Conservation (phyloP, 495 filamentous ascomycete genomes). For the Hypoxylon lienhwacheense region DNA sequence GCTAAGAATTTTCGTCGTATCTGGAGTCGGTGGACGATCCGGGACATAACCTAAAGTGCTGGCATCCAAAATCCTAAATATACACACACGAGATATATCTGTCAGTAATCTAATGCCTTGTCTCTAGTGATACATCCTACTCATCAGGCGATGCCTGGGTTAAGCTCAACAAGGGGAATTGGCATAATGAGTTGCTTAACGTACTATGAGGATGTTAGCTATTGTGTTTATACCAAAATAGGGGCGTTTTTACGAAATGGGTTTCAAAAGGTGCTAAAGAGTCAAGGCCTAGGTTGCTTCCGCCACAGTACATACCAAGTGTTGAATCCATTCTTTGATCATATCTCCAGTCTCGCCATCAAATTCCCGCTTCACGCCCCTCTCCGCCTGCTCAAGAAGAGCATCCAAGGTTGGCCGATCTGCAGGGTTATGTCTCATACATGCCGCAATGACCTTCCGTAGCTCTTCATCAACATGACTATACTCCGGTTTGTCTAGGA, state of each 20-base stretch:
- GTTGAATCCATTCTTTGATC: conserved; percentile 13
- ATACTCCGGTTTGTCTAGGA: conserved; percentile 8
- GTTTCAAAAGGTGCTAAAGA: background rate
- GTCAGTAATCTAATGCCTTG: background rate
- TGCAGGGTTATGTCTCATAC: conserved; percentile 20
- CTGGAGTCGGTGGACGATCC: no score
- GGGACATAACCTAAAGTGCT: no score
- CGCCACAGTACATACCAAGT: conserved; percentile 3
- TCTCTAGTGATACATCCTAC: background rate
- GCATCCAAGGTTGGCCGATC: background rate
- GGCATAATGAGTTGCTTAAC: background rate
- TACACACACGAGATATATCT: background rate
- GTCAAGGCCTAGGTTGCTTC: no score
- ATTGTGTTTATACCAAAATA: no score
- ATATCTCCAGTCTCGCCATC: background rate
- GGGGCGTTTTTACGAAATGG: no score
- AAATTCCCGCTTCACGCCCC: background rate
- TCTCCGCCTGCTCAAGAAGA: conserved; percentile 4
- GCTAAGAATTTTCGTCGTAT: no score
- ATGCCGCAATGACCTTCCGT: conserved; percentile 6
- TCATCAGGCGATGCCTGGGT: background rate
- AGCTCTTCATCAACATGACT: conserved; percentile 8
- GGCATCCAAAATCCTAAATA: background rate
- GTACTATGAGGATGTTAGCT: conserved; percentile 9
- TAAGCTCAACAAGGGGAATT: background rate